Conservation (phyloP, 805 yeast genomes). For the Candida lessepsii region DNA sequence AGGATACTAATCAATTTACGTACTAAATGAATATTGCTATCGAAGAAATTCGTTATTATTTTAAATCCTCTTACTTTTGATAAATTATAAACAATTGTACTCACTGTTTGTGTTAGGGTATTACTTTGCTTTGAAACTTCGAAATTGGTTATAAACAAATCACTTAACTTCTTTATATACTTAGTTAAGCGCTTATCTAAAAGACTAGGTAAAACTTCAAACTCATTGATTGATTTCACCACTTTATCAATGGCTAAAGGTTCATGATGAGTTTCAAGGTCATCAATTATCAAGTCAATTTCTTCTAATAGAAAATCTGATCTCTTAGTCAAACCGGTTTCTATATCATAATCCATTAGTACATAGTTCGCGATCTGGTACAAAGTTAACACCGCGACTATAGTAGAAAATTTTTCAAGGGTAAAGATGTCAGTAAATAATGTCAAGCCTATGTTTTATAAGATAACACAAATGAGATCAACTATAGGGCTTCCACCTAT, state of each 20-base stretch:
- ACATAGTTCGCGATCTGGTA: too few species aligned
- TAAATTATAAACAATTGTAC: conserved; percentile 52
- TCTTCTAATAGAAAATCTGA: conserved; percentile 3
- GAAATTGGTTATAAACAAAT: conserved; percentile 20
- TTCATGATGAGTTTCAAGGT: conserved; percentile 1
- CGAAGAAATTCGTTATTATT: conserved; percentile 54
- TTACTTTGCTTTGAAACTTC: neutral
- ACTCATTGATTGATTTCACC: conserved; percentile 39
- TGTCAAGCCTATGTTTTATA: conserved; percentile 27
- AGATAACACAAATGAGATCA: conserved; percentile 76
- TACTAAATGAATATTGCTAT: conserved; percentile 56
- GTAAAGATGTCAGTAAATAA: conserved; percentile 6
- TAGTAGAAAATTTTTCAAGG: neutral
- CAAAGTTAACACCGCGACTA: neutral
- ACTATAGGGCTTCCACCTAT: conserved; percentile 79
- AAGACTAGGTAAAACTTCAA: conserved; percentile 53
- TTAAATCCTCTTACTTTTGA: conserved; percentile 68
- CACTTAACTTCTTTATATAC: conserved; percentile 30
- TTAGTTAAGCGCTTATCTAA: conserved; percentile 41
- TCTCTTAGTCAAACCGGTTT: conserved; percentile 2
- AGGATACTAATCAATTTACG: conserved; percentile 25
- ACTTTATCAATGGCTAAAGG: conserved; percentile 1
- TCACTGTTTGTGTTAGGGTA: conserved; percentile 14
- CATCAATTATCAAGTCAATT: neutral
- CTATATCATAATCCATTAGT: conserved; percentile 5